Percentiles rank a stretch among this genome's conserved stretches.
Conservation (phyloP, 345 rosid species). For the Pistacia atlantica region DNA sequence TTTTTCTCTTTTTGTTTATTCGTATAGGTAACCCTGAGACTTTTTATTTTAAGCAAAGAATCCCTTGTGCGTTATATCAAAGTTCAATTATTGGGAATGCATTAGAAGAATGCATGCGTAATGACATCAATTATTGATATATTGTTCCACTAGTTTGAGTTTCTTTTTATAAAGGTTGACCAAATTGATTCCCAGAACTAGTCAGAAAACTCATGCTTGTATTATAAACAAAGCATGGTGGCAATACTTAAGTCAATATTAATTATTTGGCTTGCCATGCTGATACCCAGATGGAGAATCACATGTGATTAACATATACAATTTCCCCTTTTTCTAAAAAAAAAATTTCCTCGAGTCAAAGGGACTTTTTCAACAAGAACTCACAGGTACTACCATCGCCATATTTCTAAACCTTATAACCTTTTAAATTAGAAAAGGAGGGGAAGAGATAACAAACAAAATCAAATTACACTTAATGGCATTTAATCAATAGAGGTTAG, state of each 20-base stretch:
- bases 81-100: not conserved
- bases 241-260: constrained; percentile 6
- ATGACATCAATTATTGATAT: too few species aligned
- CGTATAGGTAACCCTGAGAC: too few species aligned
- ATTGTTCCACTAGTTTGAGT: not conserved
- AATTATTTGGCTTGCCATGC: not conserved
- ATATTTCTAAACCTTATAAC: too few species aligned
- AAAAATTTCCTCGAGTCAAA: too few species aligned
- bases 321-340: not conserved
- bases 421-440: not conserved
- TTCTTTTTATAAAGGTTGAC: not conserved
- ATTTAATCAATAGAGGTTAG: not conserved
- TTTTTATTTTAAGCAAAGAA: too few species aligned
- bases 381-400: too few species aligned
- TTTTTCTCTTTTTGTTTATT: too few species aligned
- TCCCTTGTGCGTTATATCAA: too few species aligned
- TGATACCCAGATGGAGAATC: not conserved
- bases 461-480: not conserved
- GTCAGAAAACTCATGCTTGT: not conserved
- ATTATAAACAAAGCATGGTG: constrained; percentile 15
- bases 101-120: not conserved
- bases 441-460: not conserved
- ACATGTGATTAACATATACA: constrained; percentile 8
- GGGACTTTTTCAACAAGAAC: too few species aligned
- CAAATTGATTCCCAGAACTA: not conserved